Conservation (phyloP, 805 yeast species). For the Jamesozyma gamospora region DNA sequence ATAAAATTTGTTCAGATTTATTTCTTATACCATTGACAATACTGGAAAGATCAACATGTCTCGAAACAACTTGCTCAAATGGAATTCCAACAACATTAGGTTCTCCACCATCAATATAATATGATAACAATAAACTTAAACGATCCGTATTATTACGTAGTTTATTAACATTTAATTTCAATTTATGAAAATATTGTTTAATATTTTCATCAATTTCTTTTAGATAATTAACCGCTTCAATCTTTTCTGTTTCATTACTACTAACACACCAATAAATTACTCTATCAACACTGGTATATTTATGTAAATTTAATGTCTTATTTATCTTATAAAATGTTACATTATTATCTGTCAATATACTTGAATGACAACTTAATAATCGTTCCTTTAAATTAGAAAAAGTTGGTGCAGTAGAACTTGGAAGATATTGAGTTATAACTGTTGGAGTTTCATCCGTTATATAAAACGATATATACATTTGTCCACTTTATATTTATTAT, state of each 20-base stretch:
- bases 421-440: constrained; percentile 21
- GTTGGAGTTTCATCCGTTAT: constrained; percentile 20
- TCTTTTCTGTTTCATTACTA: constrained; percentile 1
- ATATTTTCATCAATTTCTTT: constrained; percentile 37
- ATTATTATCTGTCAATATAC: no score
- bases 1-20: no score
- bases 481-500: neutral
- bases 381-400: constrained; percentile 12
- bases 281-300: constrained; percentile 17
- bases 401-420: constrained; percentile 22
- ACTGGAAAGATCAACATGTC: no score
- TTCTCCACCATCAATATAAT: constrained; percentile 66
- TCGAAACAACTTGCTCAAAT: no score
- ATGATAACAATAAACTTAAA: constrained; percentile 58
- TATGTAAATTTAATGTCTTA: constrained; percentile 17
- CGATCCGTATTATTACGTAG: constrained; percentile 64
- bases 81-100: constrained; percentile 55
- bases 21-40: no score
- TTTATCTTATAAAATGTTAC: no score
- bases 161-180: constrained; percentile 45
- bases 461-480: constrained; percentile 25
- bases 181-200: constrained; percentile 49
- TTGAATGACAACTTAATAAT: constrained; percentile 7
- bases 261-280: constrained; percentile 22
- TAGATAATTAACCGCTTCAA: constrained; percentile 20